Percentiles rank a stretch among this genome's conserved stretches.
Evolutionary conservation across 2,329 filamentous ascomycete species (phyloP).

Genomic region (Setomelanomma holmii): DNA sequence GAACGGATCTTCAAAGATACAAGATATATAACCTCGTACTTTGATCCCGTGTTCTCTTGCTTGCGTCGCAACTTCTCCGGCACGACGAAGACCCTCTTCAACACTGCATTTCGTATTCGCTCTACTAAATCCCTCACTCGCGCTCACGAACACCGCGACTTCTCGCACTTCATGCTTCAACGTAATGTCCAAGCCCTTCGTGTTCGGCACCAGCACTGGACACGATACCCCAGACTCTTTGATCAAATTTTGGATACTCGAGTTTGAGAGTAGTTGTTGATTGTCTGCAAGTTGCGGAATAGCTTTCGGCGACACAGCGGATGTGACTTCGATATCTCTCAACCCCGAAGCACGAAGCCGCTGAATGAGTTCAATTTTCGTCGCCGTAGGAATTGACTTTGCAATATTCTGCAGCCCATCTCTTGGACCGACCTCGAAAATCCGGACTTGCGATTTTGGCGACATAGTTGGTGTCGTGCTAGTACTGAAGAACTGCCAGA

Average conservation of each 20-base stretch:
- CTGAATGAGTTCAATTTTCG: conserved; percentile 59
- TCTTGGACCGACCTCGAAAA: conserved; percentile 58
- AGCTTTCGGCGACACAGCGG: conserved; percentile 62
- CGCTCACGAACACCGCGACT: conserved; percentile 52
- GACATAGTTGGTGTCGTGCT: not conserved
- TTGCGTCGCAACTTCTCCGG: conserved; percentile 38
- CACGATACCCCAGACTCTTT: conserved; percentile 5
- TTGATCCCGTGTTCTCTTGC: conserved; percentile 36
- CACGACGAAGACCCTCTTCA: conserved; percentile 46
- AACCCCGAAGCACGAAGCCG: conserved; percentile 57
- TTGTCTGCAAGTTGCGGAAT: conserved; percentile 55
- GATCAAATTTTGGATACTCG: conserved; percentile 1
- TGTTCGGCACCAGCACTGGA: conserved; percentile 52
- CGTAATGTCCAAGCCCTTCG: conserved; percentile 64
- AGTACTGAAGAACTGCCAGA: not conserved
- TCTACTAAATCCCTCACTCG: conserved; percentile 52
- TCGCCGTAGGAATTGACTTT: conserved; percentile 55
- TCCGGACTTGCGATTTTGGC: not conserved
- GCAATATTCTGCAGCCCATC: conserved; percentile 64
- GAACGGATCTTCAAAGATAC: conserved; percentile 53
- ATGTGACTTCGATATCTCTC: conserved; percentile 60
- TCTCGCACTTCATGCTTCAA: conserved; percentile 48
- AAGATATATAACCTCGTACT: conserved; percentile 42
- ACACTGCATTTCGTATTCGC: conserved; percentile 54
- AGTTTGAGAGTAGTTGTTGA: conserved; percentile 13